phyloP scores from a whole-genome alignment of 2,329 filamentous ascomycete genomes.

The Botrytis elliptica region DNA sequence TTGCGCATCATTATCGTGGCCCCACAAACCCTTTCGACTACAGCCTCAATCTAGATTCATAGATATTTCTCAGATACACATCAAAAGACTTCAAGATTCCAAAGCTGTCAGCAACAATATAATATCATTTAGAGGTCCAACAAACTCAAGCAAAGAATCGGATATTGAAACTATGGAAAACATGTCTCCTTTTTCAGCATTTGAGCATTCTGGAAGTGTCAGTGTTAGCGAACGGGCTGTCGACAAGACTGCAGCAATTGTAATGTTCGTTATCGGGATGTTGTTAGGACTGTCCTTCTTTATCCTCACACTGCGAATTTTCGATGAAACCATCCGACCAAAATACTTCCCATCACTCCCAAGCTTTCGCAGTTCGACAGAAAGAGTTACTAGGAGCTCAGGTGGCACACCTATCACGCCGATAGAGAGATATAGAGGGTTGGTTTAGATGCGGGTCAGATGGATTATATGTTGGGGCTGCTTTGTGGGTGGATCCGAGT shows the following conservation, averaged over 20 bases:
- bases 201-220: neutral
- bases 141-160: neutral
- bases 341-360: neutral
- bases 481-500: neutral
- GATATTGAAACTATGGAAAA: neutral
- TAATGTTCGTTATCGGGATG: slow-evolving; percentile 6
- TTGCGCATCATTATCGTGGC: neutral
- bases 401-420: too few relatives aligned
- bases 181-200: neutral
- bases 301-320: neutral
- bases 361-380: neutral
- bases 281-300: neutral
- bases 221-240: neutral
- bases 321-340: slow-evolving; percentile 2
- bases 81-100: neutral
- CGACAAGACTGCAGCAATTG: neutral
- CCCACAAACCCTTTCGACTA: neutral
- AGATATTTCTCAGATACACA: neutral
- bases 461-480: too few relatives aligned
- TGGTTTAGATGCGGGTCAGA: neutral
- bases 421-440: neutral
- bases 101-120: neutral
- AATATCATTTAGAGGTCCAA: neutral
- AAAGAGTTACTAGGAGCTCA: neutral
- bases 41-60: neutral